Evolutionary conservation across 345 rosid genomes (phyloP), one percentile per base, ranked within the genome.

Genomic region (Arabidopsis suecica): DNA sequence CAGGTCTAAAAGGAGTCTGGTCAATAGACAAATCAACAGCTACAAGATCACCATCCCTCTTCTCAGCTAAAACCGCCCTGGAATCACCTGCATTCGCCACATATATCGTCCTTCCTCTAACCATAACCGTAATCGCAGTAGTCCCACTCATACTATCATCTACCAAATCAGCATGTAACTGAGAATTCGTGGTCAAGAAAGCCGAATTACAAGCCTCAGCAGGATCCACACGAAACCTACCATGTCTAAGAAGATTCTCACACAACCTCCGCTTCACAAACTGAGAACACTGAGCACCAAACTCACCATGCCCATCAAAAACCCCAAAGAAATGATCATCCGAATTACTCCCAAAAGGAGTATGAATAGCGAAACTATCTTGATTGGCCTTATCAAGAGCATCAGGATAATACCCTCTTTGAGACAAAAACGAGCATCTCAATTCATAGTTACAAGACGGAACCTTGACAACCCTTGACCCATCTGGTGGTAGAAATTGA

Each of bases 121-220:
- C 97, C 75, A 95, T 78, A 69, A 95, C 89, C 41, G 99, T 90
- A 54, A 95, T 84, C 0, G 97, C 91, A 12, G 99, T 95, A 1
- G 99, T 95, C 13, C 99, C 99, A 14, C 99, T 95, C 99, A 95
- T 95, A 76, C 84, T 83, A 73, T 95, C 99, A 71, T 95, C 99
- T 48, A 95, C 56, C 40, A 58, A 14, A 82, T 92, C 99, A 1
- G 82, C 90, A 20, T 89, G 92, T 38, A 95, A 66, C 86, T 95
- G 97, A 2, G 86, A 79, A 70, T 92, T 90, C 0, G 99, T 92
- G 6, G 72, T 57, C 75, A 90, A 56, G 75, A 85, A 91, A 0
- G 96, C 86, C 2, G 88, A 55, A 69, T 91, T 89, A 62, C 89
- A 89, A 54, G 93, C 97, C 79, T 89, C 93, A 0, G 88, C 87